phyloP scores from a whole-genome alignment of 2,329 filamentous ascomycete genomes.

The Trichophyton simii region DNA sequence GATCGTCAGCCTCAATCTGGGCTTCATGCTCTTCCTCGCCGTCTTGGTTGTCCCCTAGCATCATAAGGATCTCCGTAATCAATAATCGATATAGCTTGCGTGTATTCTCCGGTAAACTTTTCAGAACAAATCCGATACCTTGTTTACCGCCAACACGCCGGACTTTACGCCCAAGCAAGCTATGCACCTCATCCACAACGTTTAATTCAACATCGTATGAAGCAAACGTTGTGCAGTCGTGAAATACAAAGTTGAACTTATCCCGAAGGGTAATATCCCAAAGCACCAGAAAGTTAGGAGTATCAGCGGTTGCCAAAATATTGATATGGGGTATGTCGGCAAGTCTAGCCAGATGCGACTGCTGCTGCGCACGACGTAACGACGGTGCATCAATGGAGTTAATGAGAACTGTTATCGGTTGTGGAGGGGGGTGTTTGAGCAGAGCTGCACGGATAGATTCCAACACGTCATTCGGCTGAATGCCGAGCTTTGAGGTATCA shows the following conservation, averaged over 20 bases:
- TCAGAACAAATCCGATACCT: conserved; percentile 80
- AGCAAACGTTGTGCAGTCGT: conserved; percentile 84
- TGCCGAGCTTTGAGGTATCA: conserved; percentile 41
- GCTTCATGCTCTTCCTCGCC: conserved; percentile 39
- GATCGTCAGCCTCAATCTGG: conserved; percentile 34
- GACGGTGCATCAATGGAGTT: conserved; percentile 76
- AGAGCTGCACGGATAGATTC: conserved; percentile 54
- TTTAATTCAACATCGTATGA: conserved; percentile 64
- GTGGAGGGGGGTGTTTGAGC: conserved; percentile 30
- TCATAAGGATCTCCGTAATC: conserved; percentile 67
- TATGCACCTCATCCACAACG: conserved; percentile 80
- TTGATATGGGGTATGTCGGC: conserved; percentile 60
- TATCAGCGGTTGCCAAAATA: conserved; percentile 71
- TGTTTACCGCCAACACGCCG: conserved; percentile 76
- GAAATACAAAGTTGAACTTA: conserved; percentile 75
- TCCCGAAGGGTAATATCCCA: conserved; percentile 83
- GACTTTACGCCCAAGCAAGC: conserved; percentile 68
- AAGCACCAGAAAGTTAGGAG: conserved; percentile 71
- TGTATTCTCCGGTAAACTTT: conserved; percentile 83
- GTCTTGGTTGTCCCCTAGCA: conserved; percentile 42
- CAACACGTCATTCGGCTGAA: conserved; percentile 57
- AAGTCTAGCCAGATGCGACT: conserved; percentile 63
- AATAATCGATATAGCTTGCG: conserved; percentile 74
- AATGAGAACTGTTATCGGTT: conserved; percentile 55
- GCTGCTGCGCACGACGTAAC: conserved; percentile 57